Evolutionary conservation across 306 rosid genomes (phyloP), one percentile per base, ranked within the genome.

Genomic region (Albizia julibrissin): DNA sequence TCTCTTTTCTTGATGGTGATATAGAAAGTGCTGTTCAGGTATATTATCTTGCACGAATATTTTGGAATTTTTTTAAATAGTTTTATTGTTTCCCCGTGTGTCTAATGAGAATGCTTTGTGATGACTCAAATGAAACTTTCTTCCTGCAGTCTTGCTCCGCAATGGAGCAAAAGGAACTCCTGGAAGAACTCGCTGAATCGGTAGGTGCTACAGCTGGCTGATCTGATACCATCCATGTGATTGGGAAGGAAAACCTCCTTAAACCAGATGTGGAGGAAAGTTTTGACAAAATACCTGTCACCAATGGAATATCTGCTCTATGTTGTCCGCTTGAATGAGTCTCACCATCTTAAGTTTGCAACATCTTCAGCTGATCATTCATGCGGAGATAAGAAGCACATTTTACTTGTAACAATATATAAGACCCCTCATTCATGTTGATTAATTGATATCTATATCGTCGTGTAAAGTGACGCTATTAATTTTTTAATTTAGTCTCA

Each of bases 11-110:
- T 52, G 88, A 67, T 0, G 99, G 99, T 40, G 91, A 89, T 78
- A 90, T 95, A 73, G 99, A 95, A 83, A 65, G 80, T 78, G 93
- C 98, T 80, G 95, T 95, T 84, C 96, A 93, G 99, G 99, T 95
- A 88, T 69, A 34, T 42, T 87, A 74, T 80, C 46, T 80, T 21
- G 50, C 79, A 44, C 71, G 64, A 40, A 18, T 74, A 13, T 22
- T 44, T 3, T 68, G 40, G 71, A 66, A 24, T 61, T 61, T 70
- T 16, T 33, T 14, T 19, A 29, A 15, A 0, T 27, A 27, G 37
- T 9, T 40, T 71, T 10, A 18, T 70, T 69, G 75, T 37, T 84
- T 72, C 46, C 27, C 46, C 11, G 12, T 14, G 82, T 3, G 40
- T 40, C 47, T 71, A 72, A 19, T 39, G 74, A 66, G 46, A 77